phyloP scores from a whole-genome alignment of 352 stramenopile genomes.

The Albugo laibachii region DNA sequence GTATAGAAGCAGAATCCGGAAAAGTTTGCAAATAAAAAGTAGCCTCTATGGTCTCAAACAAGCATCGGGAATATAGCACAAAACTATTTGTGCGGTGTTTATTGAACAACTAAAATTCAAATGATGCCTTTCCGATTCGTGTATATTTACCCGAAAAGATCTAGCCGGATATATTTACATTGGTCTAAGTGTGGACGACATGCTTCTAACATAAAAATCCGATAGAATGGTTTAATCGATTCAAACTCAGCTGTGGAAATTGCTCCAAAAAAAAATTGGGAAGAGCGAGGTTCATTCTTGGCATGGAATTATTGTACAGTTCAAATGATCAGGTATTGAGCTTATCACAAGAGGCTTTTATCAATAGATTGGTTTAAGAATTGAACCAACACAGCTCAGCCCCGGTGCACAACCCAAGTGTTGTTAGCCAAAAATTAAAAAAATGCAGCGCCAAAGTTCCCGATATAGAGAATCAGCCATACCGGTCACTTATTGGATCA shows the following conservation, averaged over 20 bases:
- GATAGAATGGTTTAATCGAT: slow-evolving; percentile 1
- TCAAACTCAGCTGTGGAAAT: slow-evolving; percentile 1
- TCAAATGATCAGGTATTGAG: background rate
- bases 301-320: slow-evolving; percentile 10
- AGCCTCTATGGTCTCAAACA: slow-evolving; percentile 8
- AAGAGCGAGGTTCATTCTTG: slow-evolving; percentile 7
- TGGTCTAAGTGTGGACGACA: slow-evolving; percentile 6
- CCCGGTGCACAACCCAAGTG: background rate
- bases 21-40: background rate
- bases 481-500: background rate
- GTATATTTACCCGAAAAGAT: slow-evolving; percentile 7
- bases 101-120: slow-evolving; percentile 2
- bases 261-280: slow-evolving; percentile 10
- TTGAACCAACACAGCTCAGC: background rate
- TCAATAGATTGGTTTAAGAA: slow-evolving; percentile 4
- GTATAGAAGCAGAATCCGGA: background rate
- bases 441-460: background rate
- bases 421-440: background rate
- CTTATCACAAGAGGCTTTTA: slow-evolving; percentile 10
- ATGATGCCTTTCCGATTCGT: slow-evolving; percentile 5
- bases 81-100: slow-evolving; percentile 8
- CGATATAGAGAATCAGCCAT: background rate
- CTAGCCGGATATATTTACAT: slow-evolving; percentile 5
- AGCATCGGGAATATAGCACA: slow-evolving; percentile 10
- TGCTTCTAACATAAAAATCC: slow-evolving; percentile 5